Percentiles rank a stretch among this genome's conserved stretches.
phyloP scores from a whole-genome alignment of 805 yeast species.

The Saccharomycopsis fermentans region DNA sequence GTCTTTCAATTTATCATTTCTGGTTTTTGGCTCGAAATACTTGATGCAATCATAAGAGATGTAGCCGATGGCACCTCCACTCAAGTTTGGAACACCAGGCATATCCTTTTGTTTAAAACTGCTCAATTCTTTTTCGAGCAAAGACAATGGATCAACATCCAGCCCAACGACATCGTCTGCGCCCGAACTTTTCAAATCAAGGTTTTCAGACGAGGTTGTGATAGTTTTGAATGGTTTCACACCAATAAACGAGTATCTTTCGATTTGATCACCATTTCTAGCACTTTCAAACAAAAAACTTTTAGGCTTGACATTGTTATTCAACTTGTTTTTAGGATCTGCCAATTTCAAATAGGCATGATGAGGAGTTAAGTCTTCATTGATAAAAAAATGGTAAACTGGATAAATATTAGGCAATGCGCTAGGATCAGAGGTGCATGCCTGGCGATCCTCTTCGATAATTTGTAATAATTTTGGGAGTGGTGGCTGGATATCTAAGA shows the following conservation, averaged over 20 bases:
- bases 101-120: slow-evolving; percentile 58
- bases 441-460: slow-evolving; percentile 23
- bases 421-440: slow-evolving; percentile 14
- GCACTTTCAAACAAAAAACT: slow-evolving; percentile 88
- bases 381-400: slow-evolving; percentile 60
- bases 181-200: not conserved
- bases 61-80: slow-evolving; percentile 97
- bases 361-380: slow-evolving; percentile 80
- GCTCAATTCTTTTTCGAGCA: slow-evolving; percentile 66
- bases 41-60: slow-evolving; percentile 94
- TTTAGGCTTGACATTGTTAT: slow-evolving; percentile 33
- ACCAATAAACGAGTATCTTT: slow-evolving; percentile 88
- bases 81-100: slow-evolving; percentile 72
- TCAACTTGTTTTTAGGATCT: slow-evolving; percentile 41
- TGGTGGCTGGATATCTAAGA: slow-evolving; percentile 27
- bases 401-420: slow-evolving; percentile 64
- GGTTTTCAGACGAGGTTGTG: slow-evolving; percentile 34
- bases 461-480: slow-evolving; percentile 26
- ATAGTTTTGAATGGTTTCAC: slow-evolving; percentile 72
- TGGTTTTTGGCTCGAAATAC: slow-evolving; percentile 91
- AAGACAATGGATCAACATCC: slow-evolving; percentile 69
- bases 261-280: slow-evolving; percentile 77
- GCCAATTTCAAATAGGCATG: slow-evolving; percentile 81
- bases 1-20: slow-evolving; percentile 59
- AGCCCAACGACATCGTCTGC: slow-evolving; percentile 20